Percentiles rank a stretch among this genome's conserved stretches.
phyloP scores from a whole-genome alignment of 179 eudicot species.

The Beta macrorhiza region DNA sequence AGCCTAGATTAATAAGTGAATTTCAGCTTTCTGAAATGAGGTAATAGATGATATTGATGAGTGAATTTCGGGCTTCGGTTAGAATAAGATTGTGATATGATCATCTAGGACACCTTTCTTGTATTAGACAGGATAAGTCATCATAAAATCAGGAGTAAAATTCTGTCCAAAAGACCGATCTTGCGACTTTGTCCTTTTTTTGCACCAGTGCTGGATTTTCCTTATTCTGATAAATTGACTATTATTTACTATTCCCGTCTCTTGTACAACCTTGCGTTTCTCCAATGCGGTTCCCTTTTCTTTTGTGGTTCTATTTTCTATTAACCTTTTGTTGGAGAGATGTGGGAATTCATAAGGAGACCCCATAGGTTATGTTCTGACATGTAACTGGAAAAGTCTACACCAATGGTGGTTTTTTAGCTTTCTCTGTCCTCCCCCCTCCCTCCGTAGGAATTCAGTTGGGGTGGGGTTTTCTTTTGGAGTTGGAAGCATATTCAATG shows the following conservation, averaged over 20 bases:
- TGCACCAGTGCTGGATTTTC: not conserved
- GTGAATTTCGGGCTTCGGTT: not conserved
- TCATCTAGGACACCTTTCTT: not conserved
- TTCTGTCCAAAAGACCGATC: not conserved
- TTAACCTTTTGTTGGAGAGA: not conserved
- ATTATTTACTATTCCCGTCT: not conserved
- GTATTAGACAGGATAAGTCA: not conserved
- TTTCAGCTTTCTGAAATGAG: not conserved
- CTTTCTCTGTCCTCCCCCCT: not conserved
- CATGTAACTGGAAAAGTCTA: not conserved
- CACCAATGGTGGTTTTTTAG: not conserved
- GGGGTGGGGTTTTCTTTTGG: not conserved
- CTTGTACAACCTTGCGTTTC: not conserved
- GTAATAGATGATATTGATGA: not conserved
- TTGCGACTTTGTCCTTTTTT: not conserved
- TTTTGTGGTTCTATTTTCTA: not conserved
- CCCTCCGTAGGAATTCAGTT: not conserved
- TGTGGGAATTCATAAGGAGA: not conserved
- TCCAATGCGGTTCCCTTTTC: not conserved
- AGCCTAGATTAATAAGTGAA: not conserved
- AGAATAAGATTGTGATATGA: not conserved
- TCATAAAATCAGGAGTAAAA: not conserved
- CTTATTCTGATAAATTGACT: not conserved
- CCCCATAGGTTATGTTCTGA: not conserved
- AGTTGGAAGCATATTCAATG: not conserved